Base-by-base conservation (phyloP, 2,329 filamentous ascomycete species). In the Epichloe gansuensis region DNA sequence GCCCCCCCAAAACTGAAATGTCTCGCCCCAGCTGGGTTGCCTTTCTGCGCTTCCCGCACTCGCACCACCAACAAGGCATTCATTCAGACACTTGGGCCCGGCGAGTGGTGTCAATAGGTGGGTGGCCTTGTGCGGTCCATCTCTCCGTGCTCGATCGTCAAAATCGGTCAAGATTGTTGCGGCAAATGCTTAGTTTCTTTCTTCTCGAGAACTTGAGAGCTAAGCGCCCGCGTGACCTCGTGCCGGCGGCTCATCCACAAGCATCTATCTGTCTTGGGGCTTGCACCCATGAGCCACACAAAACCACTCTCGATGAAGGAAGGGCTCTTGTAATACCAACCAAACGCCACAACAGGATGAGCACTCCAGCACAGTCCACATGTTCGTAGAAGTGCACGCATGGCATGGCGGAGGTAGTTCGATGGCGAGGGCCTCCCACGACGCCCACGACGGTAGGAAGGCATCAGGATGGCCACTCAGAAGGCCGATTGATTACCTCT, bases 131-230 rank as follows among this genome's bases (percentile, higher is more conserved):
- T 9, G 5, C 9, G 12, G 39, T 39, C 23, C 31, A 41, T 51
- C 21, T 38, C 12, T 34, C 31, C 12, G 17, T 11, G 25, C 39
- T 46, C 37, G 25, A 41, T 23, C 41, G 51, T 47, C 43, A 38
- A 50, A 44, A 50, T 50, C 52, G 43, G 48, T 50, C 38, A 50
- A 37, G 31, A 31, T 37, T 53, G 37, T 42, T 35, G n/a, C 37
- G 38, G 37, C 35, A 25, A 46, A 37, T 47, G 44, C 38, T 11
- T 11, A 41, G 37, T 31, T 21, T 21, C n/a, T n/a, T n/a, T n/a
- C n/a, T n/a, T n/a, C 17, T 21, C 11, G 45, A 28, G 46, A 3
- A 44, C 39, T 8, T 39, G 41, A 25, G 50, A 25, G 35, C 39
- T 38, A 43, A 47, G 44, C 37, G 48, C 17, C 37, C 48, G 52